Percentiles rank a stretch among this genome's conserved stretches.
Evolutionary conservation across 23 red algal genomes (phyloP).

Genomic region (Gracilaria domingensis): DNA sequence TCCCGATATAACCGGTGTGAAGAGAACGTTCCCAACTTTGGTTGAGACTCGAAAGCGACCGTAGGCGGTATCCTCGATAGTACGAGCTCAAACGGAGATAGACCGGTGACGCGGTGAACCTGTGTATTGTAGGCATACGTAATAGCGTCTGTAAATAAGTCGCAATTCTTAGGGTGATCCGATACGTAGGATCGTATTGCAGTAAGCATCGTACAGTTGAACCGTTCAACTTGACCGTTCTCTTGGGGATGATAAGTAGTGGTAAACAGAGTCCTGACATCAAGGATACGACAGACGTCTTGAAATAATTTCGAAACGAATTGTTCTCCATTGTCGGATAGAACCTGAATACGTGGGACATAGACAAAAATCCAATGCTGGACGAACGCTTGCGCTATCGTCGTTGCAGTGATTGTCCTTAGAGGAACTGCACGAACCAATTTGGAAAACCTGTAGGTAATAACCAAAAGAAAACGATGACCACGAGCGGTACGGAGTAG

Average conservation of each 20-base stretch:
- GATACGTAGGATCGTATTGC: neutral
- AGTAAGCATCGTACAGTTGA: constrained; percentile 15
- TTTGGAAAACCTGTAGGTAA: too few species aligned
- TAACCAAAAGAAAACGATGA: too few species aligned
- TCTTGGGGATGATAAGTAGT: constrained; percentile 23
- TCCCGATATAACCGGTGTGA: too few species aligned
- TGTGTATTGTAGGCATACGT: neutral
- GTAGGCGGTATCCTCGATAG: neutral
- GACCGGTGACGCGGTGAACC: too few species aligned
- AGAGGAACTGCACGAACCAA: neutral
- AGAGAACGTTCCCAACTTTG: too few species aligned
- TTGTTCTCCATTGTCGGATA: constrained; percentile 25
- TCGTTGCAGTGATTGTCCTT: neutral
- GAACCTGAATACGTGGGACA: neutral
- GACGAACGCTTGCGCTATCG: too few species aligned
- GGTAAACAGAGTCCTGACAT: neutral
- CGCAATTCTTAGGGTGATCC: neutral
- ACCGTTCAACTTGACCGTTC: constrained; percentile 22
- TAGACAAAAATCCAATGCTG: constrained; percentile 3
- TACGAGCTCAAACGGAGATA: neutral
- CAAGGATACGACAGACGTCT: constrained; percentile 5
- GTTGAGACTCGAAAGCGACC: neutral
- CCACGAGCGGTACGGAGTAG: too few species aligned
- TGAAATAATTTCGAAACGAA: constrained; percentile 23
- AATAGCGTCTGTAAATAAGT: neutral